phyloP scores from a whole-genome alignment of 441 rosid genomes.

The Sinapis alba region DNA sequence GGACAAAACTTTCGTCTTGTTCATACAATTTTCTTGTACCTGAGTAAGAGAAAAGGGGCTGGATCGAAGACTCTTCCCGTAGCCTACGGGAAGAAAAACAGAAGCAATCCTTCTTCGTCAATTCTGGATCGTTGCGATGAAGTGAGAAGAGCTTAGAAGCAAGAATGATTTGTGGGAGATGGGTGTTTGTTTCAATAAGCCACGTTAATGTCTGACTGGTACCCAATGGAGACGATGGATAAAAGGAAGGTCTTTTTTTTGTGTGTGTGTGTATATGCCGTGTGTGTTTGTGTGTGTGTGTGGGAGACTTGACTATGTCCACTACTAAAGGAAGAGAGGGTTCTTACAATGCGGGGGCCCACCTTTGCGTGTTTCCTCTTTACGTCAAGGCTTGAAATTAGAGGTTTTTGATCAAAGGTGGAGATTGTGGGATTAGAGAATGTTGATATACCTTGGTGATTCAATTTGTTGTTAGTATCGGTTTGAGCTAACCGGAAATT shows the following conservation, averaged over 20 bases:
- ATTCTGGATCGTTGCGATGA: constrained; percentile 1
- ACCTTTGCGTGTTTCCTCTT: neutral
- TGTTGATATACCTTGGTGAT: too few relatives aligned
- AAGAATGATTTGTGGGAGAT: neutral
- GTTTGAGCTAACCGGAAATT: too few relatives aligned
- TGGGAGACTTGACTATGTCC: constrained; percentile 31
- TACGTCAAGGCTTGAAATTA: neutral
- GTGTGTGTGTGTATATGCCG: neutral
- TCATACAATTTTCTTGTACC: constrained; percentile 7
- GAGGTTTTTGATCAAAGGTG: too few relatives aligned
- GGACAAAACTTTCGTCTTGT: neutral
- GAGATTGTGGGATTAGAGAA: too few relatives aligned
- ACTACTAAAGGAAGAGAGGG: constrained; percentile 10
- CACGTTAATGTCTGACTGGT: constrained; percentile 29
- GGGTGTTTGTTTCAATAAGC: constrained; percentile 4
- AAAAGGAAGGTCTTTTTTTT: constrained; percentile 20
- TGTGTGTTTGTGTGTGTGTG: constrained; percentile 4
- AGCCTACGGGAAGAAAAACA: neutral
- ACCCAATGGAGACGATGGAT: constrained; percentile 29
- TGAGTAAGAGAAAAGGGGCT: neutral
- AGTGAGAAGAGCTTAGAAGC: constrained; percentile 5
- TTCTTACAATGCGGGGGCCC: constrained; percentile 25
- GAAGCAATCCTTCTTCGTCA: neutral
- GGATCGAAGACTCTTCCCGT: neutral
- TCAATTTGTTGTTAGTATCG: too few relatives aligned